Conservation (phyloP, 164 flowering plant species). For the Sedum album region DNA sequence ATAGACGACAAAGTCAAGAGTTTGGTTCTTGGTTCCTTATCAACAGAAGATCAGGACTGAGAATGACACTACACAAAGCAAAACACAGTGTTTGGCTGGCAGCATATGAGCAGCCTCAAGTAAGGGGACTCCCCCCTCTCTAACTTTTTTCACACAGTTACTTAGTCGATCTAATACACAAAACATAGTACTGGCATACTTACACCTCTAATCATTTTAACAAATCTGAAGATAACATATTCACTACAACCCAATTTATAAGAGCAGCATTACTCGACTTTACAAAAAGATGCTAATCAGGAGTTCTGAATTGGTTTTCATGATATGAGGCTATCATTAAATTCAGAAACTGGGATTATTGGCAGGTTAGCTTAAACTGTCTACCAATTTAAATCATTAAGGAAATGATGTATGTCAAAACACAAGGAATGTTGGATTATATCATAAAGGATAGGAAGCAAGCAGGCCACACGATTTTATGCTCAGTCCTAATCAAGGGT, state of each 20-base stretch:
- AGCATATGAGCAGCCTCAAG: neutral
- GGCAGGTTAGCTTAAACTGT: neutral
- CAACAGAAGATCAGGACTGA: neutral
- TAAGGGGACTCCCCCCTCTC: neutral
- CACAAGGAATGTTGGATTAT: conserved; percentile 7
- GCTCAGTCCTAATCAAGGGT: neutral
- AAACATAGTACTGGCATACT: neutral
- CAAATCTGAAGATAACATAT: no score
- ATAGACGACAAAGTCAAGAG: neutral
- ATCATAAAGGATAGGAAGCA: neutral
- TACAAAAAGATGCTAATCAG: no score
- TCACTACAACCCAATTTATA: no score
- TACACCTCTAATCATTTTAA: neutral
- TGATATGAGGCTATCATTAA: no score
- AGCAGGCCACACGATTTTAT: neutral
- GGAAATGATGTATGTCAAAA: neutral
- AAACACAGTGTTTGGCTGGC: conserved; percentile 5
- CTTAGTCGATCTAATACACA: neutral
- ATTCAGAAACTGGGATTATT: neutral
- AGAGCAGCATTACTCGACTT: no score
- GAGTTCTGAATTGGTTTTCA: no score
- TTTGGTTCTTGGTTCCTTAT: neutral
- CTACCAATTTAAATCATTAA: neutral
- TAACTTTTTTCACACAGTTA: neutral
- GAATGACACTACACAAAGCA: conserved; percentile 7